phyloP scores from a whole-genome alignment of 2,329 filamentous ascomycete genomes.

The Colletotrichum eleusines region DNA sequence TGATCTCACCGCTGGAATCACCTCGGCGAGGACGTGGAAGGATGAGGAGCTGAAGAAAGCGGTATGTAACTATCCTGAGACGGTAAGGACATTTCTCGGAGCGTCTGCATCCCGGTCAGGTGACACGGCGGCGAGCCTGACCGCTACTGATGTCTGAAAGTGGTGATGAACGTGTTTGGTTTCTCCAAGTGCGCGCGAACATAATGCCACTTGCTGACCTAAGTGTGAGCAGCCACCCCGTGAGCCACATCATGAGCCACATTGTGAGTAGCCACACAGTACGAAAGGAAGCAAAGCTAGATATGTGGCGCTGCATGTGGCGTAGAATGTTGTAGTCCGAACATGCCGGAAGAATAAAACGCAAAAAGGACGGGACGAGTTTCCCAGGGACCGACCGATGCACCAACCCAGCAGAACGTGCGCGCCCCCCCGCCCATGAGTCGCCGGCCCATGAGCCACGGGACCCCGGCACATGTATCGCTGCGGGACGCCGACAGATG shows the following conservation, averaged over 20 bases:
- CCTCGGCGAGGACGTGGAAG: not conserved
- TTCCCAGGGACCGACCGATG: not conserved
- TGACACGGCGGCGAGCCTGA: not conserved
- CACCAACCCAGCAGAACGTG: slow-evolving; percentile 7
- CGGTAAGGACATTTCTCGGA: not conserved
- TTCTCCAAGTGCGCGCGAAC: not conserved
- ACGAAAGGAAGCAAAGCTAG: too few relatives aligned
- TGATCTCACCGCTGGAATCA: slow-evolving; percentile 19
- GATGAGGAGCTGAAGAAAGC: not conserved
- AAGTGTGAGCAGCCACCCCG: not conserved
- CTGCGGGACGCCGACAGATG: slow-evolving; percentile 10
- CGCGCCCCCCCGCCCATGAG: not conserved
- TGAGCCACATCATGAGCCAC: too few relatives aligned
- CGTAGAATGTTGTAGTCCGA: not conserved
- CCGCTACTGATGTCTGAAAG: not conserved
- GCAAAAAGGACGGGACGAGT: not conserved
- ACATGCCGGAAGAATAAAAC: not conserved
- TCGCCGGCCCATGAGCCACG: not conserved
- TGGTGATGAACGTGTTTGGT: not conserved
- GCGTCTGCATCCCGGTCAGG: not conserved
- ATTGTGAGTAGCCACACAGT: too few relatives aligned
- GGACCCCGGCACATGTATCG: slow-evolving; percentile 18
- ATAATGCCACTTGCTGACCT: not conserved
- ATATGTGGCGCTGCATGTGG: not conserved
- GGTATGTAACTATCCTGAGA: not conserved